phyloP scores from a whole-genome alignment of 345 rosid species.

The Psidium friedrichsthalianum region DNA sequence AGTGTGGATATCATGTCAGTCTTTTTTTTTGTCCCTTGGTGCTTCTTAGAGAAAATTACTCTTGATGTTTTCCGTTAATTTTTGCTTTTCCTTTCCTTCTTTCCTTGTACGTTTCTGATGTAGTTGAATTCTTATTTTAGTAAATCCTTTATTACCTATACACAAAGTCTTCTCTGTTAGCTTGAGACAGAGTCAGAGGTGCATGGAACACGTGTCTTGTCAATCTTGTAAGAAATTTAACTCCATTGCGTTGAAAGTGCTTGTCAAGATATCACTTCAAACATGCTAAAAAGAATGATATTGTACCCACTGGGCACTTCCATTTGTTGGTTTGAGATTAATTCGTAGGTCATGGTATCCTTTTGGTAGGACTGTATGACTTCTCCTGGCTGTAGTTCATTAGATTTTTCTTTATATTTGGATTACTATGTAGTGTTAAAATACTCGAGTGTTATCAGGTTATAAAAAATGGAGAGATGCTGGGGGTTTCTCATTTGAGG shows the following conservation, averaged over 20 bases:
- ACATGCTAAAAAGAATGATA: not conserved
- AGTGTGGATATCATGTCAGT: not conserved
- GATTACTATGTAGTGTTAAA: not conserved
- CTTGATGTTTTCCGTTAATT: not conserved
- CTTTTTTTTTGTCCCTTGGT: not conserved
- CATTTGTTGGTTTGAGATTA: not conserved
- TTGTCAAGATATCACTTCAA: not conserved
- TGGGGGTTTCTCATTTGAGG: slow-evolving; percentile 96
- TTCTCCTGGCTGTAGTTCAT: not conserved
- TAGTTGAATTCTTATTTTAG: not conserved
- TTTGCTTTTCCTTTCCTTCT: not conserved
- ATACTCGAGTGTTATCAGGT: slow-evolving; percentile 40
- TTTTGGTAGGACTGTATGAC: not conserved
- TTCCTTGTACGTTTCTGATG: not conserved
- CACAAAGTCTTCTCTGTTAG: not conserved
- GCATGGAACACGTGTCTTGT: not conserved
- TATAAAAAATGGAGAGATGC: slow-evolving; percentile 98
- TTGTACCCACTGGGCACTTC: not conserved
- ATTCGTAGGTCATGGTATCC: not conserved
- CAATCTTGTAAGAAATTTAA: not conserved
- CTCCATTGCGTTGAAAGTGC: not conserved
- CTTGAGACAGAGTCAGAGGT: not conserved
- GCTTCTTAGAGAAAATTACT: not conserved
- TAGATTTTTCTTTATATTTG: not conserved
- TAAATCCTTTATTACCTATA: not conserved